Conservation (phyloP, 805 yeast genomes). For the Yamadazyma insecticola region DNA sequence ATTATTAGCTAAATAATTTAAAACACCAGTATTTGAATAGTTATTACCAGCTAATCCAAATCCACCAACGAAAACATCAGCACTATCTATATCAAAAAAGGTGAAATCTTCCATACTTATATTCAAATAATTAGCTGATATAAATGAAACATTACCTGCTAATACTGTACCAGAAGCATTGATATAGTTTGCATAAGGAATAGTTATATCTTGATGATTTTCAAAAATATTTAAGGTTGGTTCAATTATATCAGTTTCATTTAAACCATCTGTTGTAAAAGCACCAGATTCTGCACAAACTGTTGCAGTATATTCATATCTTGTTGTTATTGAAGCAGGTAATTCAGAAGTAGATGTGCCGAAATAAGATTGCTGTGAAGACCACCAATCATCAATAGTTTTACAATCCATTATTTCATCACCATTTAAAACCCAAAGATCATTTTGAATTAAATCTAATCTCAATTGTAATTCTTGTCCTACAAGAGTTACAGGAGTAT, state of each 20-base stretch:
- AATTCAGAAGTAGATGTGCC: conserved; percentile 2
- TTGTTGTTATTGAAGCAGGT: conserved; percentile 15
- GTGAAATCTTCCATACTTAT: conserved; percentile 17
- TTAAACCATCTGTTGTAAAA: conserved; percentile 8
- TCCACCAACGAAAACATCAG: conserved; percentile 25
- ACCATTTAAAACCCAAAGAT: conserved; percentile 33
- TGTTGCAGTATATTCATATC: conserved; percentile 16
- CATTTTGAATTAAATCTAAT: conserved; percentile 33
- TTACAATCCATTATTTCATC: conserved; percentile 20
- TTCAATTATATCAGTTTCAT: conserved; percentile 8
- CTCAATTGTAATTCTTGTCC: conserved; percentile 16
- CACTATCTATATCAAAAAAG: conserved; percentile 22
- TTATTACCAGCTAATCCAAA: conserved; percentile 31
- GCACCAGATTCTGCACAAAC: conserved; percentile 28
- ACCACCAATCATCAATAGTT: conserved; percentile 16
- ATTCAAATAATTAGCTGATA: conserved; percentile 7
- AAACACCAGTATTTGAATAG: conserved; percentile 21
- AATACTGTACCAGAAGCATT: conserved; percentile 23
- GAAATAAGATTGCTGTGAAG: conserved; percentile 8
- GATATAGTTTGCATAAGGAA: conserved; percentile 27
- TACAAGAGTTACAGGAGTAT: conserved; percentile 9
- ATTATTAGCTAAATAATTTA: conserved; percentile 14
- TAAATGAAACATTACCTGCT: conserved; percentile 20
- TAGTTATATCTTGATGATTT: conserved; percentile 1
- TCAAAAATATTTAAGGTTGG: conserved; percentile 13